A percentile compares a stretch with the other conserved stretches of the same genome.
Evolutionary conservation across 2,329 filamentous ascomycete genomes (phyloP).

Genomic region (Nothomitra cinnamomea): DNA sequence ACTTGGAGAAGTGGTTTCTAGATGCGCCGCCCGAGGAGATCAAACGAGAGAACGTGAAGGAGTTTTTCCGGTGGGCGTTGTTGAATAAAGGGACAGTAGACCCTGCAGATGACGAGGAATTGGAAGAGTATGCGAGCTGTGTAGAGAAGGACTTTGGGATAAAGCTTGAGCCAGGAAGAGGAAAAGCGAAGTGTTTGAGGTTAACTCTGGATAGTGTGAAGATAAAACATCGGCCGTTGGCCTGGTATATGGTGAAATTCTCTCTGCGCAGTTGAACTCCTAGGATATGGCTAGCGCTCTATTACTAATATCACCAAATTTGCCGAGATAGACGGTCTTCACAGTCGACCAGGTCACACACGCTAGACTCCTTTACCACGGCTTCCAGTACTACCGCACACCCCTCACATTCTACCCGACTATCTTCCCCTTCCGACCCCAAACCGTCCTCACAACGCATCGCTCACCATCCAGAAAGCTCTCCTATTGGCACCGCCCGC

Average conservation of each 20-base stretch:
- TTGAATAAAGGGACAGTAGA: conserved; percentile 33
- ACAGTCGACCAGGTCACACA: conserved; percentile 32
- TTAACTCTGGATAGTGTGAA: conserved; percentile 46
- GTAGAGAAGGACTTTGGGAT: conserved; percentile 36
- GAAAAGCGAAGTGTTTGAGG: conserved; percentile 39
- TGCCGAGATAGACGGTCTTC: conserved; percentile 24
- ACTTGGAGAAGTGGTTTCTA: conserved; percentile 48
- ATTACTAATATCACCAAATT: conserved; percentile 9
- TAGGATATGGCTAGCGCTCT: neutral
- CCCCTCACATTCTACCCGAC: conserved; percentile 25
- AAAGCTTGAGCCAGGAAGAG: conserved; percentile 35
- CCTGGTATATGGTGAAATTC: conserved; percentile 42
- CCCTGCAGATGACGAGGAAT: conserved; percentile 32
- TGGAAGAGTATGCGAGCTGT: conserved; percentile 35
- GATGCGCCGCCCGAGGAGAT: conserved; percentile 40
- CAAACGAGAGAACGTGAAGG: conserved; percentile 45
- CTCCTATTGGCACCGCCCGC: conserved; percentile 49
- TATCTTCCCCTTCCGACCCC: conserved; percentile 42
- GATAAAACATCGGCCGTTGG: conserved; percentile 41
- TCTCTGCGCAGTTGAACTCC: neutral
- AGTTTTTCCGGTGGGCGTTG: conserved; percentile 53
- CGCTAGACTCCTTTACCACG: conserved; percentile 26
- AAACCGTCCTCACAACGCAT: conserved; percentile 28
- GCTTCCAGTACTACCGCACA: conserved; percentile 36
- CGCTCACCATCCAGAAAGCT: conserved; percentile 33